Evolutionary conservation across 2,329 filamentous ascomycete genomes (phyloP), one percentile per base, ranked within the genome.

Genomic region (Penicillium sp.): DNA sequence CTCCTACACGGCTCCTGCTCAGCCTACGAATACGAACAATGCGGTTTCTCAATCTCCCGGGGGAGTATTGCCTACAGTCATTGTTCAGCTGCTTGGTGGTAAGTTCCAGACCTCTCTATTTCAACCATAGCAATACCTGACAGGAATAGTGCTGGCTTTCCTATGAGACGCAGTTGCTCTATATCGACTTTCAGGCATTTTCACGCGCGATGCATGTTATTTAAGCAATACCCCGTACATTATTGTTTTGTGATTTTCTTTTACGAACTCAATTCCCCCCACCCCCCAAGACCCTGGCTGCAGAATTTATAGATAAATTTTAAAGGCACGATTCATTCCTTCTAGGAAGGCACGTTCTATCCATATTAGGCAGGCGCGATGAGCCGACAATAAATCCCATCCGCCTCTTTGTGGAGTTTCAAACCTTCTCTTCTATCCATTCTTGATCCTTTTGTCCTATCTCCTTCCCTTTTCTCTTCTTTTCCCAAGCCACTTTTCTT

Each of bases 1-100:
- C 10, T 37, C 33, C 1, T 58, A 58, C 46, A 52, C 47, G n/a
- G 52, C 56, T 10, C 56, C 56, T 24, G 47, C 48, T 45, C 56
- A 58, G 26, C 56, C 56, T 48, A 24, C 39, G n/a, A 26, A 53
- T 41, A 24, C 39, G 14, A 35, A 43, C 29, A 27, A 22, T 13
- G 37, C 19, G 7, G 1, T 10, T 11, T 22, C 35, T 22, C 39
- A 10, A 16, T 31, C 21, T 22, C 27, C 16, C 16, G n/a, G 16
- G 16, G 2, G 16, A 14, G 21, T 19, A 19, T 19, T 21, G n/a
- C 45, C 31, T 11, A 22, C n/a, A 3, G 24, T 47, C 1, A n/a
- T 21, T 27, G 10, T 14, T 13, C 26, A 21, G 5, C 16, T 47
- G 3, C 4, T 47, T 5, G 7, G 29, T 29, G 26, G 45, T 47